phyloP scores from a whole-genome alignment of 1,284 basidiomycete genomes.

The Trichosporon ovoides region DNA sequence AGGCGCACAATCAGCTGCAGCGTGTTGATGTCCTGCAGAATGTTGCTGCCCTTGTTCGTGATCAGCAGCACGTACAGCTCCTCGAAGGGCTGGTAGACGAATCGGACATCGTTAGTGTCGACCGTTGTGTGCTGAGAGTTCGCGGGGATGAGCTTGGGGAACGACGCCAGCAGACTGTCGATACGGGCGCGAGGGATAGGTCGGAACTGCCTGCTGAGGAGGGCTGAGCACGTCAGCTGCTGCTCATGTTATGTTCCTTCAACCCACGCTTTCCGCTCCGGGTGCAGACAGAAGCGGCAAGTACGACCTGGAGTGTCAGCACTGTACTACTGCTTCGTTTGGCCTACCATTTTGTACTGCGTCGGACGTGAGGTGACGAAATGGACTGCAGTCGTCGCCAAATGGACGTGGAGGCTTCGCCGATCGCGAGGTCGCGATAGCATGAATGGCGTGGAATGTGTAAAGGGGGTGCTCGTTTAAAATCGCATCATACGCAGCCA shows the following conservation, averaged over 20 bases:
- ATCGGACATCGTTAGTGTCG: constrained; percentile 87
- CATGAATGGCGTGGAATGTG: constrained; percentile 2
- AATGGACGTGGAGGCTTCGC: constrained; percentile 4
- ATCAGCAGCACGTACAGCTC: constrained; percentile 97
- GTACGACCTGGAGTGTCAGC: constrained; percentile 47
- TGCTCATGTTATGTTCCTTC: too few species aligned
- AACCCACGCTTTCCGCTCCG: constrained; percentile 51
- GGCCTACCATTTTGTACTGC: constrained; percentile 13
- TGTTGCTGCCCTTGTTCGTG: constrained; percentile 97
- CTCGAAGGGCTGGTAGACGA: constrained; percentile 97
- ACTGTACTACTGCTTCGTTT: too few species aligned
- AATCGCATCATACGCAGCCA: too few species aligned
- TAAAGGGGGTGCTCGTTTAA: background rate
- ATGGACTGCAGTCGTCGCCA: background rate
- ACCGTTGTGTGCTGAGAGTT: constrained; percentile 97
- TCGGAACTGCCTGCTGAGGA: constrained; percentile 93
- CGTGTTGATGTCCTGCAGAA: constrained; percentile 93
- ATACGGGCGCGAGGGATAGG: constrained; percentile 89
- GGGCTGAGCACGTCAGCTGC: constrained; percentile 56
- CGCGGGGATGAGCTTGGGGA: constrained; percentile 95
- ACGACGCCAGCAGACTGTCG: constrained; percentile 91
- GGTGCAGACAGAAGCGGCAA: constrained; percentile 80
- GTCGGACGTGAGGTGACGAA: background rate
- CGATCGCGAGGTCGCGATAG: constrained; percentile 1
- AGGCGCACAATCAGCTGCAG: constrained; percentile 89